phyloP scores from a whole-genome alignment of 768 basidiomycete genomes.

The Mycena filopes region DNA sequence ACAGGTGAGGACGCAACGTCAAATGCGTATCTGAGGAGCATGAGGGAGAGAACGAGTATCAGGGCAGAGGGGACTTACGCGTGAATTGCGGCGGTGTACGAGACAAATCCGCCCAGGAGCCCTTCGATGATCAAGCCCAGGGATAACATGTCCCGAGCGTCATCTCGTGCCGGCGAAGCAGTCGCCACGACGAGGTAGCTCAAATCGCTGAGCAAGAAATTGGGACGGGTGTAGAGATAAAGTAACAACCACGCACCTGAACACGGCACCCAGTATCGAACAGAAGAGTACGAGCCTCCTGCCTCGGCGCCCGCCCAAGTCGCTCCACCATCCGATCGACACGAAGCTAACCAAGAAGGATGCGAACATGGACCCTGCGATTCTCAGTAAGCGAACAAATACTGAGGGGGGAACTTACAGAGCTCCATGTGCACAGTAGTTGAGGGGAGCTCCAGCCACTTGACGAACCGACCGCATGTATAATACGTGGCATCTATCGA shows the following conservation, averaged over 20 bases:
- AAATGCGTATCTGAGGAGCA: neutral
- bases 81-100: constrained; percentile 19
- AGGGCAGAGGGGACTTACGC: constrained; percentile 8
- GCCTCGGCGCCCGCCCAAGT: constrained; percentile 9
- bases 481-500: neutral
- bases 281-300: constrained; percentile 10
- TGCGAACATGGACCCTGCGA: constrained; percentile 20
- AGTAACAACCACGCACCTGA: constrained; percentile 5
- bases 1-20: neutral
- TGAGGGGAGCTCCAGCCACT: constrained; percentile 15
- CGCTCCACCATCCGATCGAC: constrained; percentile 26
- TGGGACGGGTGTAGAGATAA: no score
- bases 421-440: constrained; percentile 18
- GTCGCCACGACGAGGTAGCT: constrained; percentile 20
- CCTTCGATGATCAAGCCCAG: constrained; percentile 26
- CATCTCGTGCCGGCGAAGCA: neutral
- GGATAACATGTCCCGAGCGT: constrained; percentile 15
- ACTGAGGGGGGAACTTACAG: constrained; percentile 8
- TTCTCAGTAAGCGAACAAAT: neutral
- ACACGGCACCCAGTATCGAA: constrained; percentile 4
- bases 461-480: constrained; percentile 10
- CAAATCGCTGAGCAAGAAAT: constrained; percentile 11
- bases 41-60: neutral
- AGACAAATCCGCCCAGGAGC: constrained; percentile 23
- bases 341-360: constrained; percentile 29